phyloP scores from a whole-genome alignment of 768 basidiomycete species.

The Termitomyces sp. region DNA sequence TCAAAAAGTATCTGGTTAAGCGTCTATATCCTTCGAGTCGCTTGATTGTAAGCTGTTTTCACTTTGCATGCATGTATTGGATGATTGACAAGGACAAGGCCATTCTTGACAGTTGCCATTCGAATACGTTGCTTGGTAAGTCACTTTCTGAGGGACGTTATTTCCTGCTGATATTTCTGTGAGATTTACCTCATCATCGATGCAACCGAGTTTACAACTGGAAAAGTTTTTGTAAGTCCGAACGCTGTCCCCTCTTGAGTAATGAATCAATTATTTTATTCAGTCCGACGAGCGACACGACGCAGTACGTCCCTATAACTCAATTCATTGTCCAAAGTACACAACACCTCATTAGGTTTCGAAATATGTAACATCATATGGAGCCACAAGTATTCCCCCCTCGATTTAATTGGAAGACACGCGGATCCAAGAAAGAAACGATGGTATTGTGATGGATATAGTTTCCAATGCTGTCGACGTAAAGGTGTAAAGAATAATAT shows the following conservation, averaged over 20 bases:
- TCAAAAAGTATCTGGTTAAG: neutral
- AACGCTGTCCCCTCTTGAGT: neutral
- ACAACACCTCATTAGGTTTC: neutral
- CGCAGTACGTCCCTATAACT: neutral
- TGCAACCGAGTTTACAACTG: neutral
- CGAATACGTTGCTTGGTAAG: neutral
- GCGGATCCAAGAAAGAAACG: neutral
- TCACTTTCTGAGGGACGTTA: neutral
- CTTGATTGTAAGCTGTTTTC: neutral
- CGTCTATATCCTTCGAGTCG: neutral
- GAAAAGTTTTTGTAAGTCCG: neutral
- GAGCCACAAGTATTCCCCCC: neutral
- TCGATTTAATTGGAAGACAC: neutral
- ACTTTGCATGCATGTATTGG: no score
- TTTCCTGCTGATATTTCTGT: neutral
- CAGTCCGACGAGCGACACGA: neutral
- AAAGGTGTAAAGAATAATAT: neutral
- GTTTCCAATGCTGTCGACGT: neutral
- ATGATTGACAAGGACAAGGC: neutral
- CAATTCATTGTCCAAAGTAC: neutral
- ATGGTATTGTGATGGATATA: neutral
- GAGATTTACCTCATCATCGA: neutral
- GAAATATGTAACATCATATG: neutral
- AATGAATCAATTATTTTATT: neutral
- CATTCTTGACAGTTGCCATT: neutral